Percentiles rank a stretch among this genome's conserved stretches.
Evolutionary conservation across 2,329 filamentous ascomycete species (phyloP).

Genomic region (Aspergillus ustus): DNA sequence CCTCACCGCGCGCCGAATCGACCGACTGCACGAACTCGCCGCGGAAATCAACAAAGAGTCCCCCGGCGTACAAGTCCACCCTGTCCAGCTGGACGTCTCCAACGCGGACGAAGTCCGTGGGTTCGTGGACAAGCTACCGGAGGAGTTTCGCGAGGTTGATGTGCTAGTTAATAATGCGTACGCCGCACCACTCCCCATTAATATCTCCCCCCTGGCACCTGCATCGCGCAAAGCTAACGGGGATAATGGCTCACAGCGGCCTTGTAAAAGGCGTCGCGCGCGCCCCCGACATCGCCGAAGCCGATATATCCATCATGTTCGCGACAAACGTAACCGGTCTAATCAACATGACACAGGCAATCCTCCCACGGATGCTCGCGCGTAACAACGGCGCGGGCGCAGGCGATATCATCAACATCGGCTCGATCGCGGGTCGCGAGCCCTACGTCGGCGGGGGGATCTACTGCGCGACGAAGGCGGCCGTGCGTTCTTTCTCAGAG

Average conservation of each 20-base stretch:
- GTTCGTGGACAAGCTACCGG: background rate
- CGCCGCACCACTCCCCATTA: background rate
- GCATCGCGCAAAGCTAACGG: background rate
- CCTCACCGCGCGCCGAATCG: slow-evolving; percentile 7
- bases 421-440: slow-evolving; percentile 14
- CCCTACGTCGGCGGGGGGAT: slow-evolving; percentile 12
- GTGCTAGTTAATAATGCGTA: slow-evolving; percentile 8
- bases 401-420: slow-evolving; percentile 17
- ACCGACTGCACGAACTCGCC: slow-evolving; percentile 1
- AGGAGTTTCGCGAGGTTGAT: slow-evolving; percentile 5
- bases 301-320: slow-evolving; percentile 6
- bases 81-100: background rate
- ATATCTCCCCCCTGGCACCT: background rate
- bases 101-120: background rate
- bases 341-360: slow-evolving; percentile 3
- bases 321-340: slow-evolving; percentile 7
- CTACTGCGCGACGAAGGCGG: slow-evolving; percentile 15
- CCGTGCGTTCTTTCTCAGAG: slow-evolving; percentile 9
- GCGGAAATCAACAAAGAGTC: background rate
- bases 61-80: background rate
- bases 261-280: slow-evolving; percentile 6
- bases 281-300: slow-evolving; percentile 1
- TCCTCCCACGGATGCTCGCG: background rate
- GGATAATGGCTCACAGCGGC: background rate
- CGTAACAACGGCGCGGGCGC: slow-evolving; percentile 5